Percentiles rank a stretch among this genome's conserved stretches.
Conservation (phyloP, 495 filamentous ascomycete species). For the Neurospora cerealis region DNA sequence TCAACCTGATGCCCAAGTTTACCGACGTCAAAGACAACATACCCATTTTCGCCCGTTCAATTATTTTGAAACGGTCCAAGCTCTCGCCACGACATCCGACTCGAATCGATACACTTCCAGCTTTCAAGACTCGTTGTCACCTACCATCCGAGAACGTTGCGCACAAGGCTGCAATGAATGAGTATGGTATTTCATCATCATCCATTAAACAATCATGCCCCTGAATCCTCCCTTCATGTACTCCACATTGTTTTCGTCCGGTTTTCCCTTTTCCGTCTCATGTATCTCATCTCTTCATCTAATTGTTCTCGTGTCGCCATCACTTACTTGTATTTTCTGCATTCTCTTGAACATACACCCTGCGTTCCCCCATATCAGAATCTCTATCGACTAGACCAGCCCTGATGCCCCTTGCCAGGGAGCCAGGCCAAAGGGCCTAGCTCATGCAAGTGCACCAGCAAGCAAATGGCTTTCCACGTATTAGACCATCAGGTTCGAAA, state of each 20-base stretch:
- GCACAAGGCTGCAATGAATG: neutral
- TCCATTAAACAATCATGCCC: neutral
- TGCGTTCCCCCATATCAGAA: neutral
- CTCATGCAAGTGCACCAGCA: neutral
- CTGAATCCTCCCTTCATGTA: neutral
- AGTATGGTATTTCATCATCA: neutral
- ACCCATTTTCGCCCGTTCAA: neutral
- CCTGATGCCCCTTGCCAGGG: neutral
- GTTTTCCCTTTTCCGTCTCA: neutral
- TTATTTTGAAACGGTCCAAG: neutral
- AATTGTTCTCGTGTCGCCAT: neutral
- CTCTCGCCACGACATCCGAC: neutral
- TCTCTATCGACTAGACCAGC: neutral
- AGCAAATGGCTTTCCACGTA: neutral
- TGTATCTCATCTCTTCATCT: neutral
- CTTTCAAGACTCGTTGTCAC: neutral
- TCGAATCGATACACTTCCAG: neutral
- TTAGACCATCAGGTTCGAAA: neutral
- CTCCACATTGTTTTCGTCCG: neutral
- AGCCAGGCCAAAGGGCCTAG: neutral
- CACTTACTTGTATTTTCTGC: neutral
- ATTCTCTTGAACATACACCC: neutral
- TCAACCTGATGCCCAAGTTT: neutral
- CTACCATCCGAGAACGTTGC: neutral
- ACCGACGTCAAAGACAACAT: neutral